phyloP scores from a whole-genome alignment of 2,329 filamentous ascomycete genomes.

The Exophiala sp. region DNA sequence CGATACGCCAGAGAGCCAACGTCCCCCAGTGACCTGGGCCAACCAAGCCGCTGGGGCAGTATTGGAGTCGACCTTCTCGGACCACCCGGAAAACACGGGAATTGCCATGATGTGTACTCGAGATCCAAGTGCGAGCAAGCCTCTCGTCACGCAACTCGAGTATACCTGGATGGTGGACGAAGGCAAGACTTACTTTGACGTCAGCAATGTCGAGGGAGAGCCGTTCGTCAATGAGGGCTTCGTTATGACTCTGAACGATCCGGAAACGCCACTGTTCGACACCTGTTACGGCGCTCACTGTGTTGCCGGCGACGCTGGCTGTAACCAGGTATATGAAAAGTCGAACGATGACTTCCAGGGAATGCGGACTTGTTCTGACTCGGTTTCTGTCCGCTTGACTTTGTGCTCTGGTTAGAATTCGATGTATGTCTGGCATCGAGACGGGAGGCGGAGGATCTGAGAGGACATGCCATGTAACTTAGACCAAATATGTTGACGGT shows the following conservation, averaged over 20 bases:
- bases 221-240: slow-evolving; percentile 32
- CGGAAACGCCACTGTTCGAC: not conserved
- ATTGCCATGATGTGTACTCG: slow-evolving; percentile 16
- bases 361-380: slow-evolving; percentile 18
- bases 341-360: slow-evolving; percentile 19
- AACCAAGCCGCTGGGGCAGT: not conserved
- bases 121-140: slow-evolving; percentile 2
- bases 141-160: slow-evolving; percentile 31
- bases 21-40: not conserved
- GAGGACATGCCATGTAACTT: too few relatives aligned
- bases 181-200: slow-evolving; percentile 37
- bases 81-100: not conserved
- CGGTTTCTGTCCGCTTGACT: slow-evolving; percentile 6
- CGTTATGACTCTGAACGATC: slow-evolving; percentile 8
- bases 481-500: too few relatives aligned
- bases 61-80: not conserved
- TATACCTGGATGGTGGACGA: slow-evolving; percentile 35
- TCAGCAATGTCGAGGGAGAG: slow-evolving; percentile 39
- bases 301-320: slow-evolving; percentile 6
- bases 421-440: not conserved
- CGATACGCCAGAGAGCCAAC: not conserved
- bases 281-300: slow-evolving; percentile 10
- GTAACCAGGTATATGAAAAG: slow-evolving; percentile 13
- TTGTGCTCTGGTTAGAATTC: slow-evolving; percentile 9
- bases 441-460: too few relatives aligned